Percentiles rank a stretch among this genome's conserved stretches.
Evolutionary conservation across 106 monocot genomes (phyloP).

Genomic region (Narthecium ossifragum): DNA sequence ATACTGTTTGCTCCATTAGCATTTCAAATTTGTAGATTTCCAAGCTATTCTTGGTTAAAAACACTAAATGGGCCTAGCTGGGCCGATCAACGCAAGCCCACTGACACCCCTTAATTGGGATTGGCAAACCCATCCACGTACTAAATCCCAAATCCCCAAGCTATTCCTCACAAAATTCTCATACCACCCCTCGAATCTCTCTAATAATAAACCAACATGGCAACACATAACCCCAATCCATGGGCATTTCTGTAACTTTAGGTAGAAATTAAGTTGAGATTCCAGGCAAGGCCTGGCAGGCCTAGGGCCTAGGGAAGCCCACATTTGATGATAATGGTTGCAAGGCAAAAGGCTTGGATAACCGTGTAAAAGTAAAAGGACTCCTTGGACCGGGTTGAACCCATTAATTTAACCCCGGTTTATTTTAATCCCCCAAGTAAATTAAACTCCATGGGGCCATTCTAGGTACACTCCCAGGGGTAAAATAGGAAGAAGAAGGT

Average conservation of each 20-base stretch:
- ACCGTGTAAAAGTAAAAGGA: constrained; percentile 21
- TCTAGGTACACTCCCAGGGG: background rate
- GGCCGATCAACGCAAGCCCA: background rate
- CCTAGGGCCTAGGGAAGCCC: constrained; percentile 10
- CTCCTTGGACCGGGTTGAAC: background rate
- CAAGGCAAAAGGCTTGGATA: constrained; percentile 15
- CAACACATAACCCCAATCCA: background rate
- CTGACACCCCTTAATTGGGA: constrained; percentile 5
- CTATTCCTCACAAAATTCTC: background rate
- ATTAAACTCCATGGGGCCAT: background rate
- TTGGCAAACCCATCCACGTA: background rate
- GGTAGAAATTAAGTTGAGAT: background rate
- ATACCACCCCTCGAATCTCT: background rate
- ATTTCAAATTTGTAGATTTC: no score
- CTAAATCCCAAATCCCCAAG: constrained; percentile 1
- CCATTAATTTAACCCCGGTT: background rate
- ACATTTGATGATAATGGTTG: constrained; percentile 18
- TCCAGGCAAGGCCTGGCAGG: constrained; percentile 3
- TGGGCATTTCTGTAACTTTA: background rate
- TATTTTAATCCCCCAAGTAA: background rate
- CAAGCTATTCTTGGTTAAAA: background rate
- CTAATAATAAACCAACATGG: no score
- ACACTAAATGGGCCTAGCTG: background rate
- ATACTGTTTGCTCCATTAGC: no score
- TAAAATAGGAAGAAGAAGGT: background rate